phyloP scores from a whole-genome alignment of 805 yeast species.

The Kockiozyma suomiensis region DNA sequence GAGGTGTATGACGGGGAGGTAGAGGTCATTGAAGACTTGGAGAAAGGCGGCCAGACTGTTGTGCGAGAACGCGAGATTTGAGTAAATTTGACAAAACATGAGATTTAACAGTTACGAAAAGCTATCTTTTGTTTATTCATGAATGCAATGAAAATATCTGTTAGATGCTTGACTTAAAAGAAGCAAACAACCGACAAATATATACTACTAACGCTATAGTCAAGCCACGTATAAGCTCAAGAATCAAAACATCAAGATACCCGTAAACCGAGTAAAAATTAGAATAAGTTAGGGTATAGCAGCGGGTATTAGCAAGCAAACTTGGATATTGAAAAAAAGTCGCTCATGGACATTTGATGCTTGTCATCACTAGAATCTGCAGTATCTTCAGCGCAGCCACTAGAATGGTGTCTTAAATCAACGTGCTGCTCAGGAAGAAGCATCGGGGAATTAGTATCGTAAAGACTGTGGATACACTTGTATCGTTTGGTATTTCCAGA shows the following conservation, averaged over 20 bases:
- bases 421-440: not conserved
- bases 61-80: not conserved
- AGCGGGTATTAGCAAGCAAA: not conserved
- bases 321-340: constrained; percentile 1
- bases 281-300: too few relatives aligned
- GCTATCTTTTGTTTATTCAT: not conserved
- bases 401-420: not conserved
- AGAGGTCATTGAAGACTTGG: not conserved
- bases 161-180: too few relatives aligned
- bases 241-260: too few relatives aligned
- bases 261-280: too few relatives aligned
- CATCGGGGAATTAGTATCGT: not conserved
- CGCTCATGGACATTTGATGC: not conserved
- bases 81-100: not conserved
- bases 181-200: too few relatives aligned
- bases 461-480: not conserved
- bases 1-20: not conserved
- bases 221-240: too few relatives aligned
- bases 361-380: not conserved
- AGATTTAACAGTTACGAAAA: too few relatives aligned
- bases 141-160: too few relatives aligned
- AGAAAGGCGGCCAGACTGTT: not conserved
- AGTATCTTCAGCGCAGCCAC: not conserved
- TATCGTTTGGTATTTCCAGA: too few relatives aligned
- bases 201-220: too few relatives aligned